Conservation (phyloP, 176 grass and related monocot genomes). For the Eremochloa ophiuroides region DNA sequence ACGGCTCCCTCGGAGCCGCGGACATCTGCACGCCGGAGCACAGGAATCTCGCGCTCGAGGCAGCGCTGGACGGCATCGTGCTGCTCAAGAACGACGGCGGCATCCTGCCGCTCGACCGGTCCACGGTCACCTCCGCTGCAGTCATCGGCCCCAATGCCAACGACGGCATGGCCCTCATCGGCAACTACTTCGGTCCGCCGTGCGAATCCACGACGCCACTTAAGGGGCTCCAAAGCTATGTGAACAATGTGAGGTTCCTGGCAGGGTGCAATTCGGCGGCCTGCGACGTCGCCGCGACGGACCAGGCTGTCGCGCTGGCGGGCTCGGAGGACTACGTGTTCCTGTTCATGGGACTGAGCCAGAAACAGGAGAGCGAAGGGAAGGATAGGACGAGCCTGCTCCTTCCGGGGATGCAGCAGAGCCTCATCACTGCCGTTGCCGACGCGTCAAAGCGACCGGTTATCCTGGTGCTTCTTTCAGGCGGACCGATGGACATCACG, state of each 20-base stretch:
- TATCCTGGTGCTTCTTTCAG: conserved; percentile 54
- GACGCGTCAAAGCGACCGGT: conserved; percentile 47
- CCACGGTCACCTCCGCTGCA: background rate
- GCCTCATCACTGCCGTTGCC: conserved; percentile 53
- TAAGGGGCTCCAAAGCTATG: conserved; percentile 7
- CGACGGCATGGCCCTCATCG: conserved; percentile 28
- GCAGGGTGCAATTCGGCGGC: conserved; percentile 31
- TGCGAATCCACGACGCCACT: conserved; percentile 34
- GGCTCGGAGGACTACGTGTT: conserved; percentile 30
- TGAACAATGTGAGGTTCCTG: conserved; percentile 16
- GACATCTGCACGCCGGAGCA: conserved; percentile 56
- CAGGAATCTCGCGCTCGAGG: conserved; percentile 51
- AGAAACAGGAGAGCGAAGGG: conserved; percentile 64
- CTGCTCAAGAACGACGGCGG: conserved; percentile 55
- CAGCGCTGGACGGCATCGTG: conserved; percentile 70
- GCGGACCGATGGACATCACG: conserved; percentile 59
- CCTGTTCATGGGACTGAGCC: conserved; percentile 57
- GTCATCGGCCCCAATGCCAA: conserved; percentile 64
- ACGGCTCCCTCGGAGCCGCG: conserved; percentile 34
- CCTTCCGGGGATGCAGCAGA: conserved; percentile 59
- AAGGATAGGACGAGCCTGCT: conserved; percentile 44
- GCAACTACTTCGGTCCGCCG: conserved; percentile 65
- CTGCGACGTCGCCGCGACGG: conserved; percentile 2
- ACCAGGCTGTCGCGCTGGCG: conserved; percentile 7
- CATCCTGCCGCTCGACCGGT: conserved; percentile 37